phyloP scores from a whole-genome alignment of 768 basidiomycete genomes.

The Kwoniella mangroviensis region DNA sequence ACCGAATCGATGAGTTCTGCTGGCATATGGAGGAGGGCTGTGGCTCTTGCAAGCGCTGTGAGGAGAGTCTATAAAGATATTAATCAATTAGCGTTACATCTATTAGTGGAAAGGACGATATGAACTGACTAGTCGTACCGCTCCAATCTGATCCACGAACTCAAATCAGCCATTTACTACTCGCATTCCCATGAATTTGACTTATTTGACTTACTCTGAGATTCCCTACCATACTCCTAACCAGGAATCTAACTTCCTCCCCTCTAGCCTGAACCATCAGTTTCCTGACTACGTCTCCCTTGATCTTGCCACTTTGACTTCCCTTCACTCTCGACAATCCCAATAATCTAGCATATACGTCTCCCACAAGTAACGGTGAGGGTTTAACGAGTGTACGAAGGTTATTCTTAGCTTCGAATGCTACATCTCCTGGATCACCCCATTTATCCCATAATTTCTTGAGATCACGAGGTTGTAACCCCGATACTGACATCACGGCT shows the following conservation, averaged over 20 bases:
- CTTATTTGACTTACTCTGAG: conserved; percentile 53
- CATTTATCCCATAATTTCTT: conserved; percentile 65
- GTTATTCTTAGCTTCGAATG: conserved; percentile 72
- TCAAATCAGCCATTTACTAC: no score
- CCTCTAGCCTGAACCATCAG: conserved; percentile 82
- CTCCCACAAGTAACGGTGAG: conserved; percentile 59
- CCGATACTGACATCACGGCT: conserved; percentile 55
- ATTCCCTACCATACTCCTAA: conserved; percentile 58
- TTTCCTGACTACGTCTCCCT: conserved; percentile 77
- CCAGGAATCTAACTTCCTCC: conserved; percentile 84
- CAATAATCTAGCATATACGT: conserved; percentile 71
- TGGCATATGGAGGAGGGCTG: conserved; percentile 62
- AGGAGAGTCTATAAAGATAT: conserved; percentile 77
- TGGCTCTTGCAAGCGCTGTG: conserved; percentile 76
- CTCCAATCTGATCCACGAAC: no score
- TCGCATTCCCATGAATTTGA: no score
- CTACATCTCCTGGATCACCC: conserved; percentile 88
- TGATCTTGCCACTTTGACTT: conserved; percentile 73
- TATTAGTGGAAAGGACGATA: no score
- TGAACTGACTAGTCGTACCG: no score
- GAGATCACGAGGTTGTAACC: conserved; percentile 47
- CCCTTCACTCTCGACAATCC: conserved; percentile 74
- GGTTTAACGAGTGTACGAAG: conserved; percentile 54
- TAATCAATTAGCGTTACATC: no score
- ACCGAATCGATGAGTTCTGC: conserved; percentile 45